Base-by-base conservation (phyloP, 2,329 filamentous ascomycete species). In the Nothophoma quercina region DNA sequence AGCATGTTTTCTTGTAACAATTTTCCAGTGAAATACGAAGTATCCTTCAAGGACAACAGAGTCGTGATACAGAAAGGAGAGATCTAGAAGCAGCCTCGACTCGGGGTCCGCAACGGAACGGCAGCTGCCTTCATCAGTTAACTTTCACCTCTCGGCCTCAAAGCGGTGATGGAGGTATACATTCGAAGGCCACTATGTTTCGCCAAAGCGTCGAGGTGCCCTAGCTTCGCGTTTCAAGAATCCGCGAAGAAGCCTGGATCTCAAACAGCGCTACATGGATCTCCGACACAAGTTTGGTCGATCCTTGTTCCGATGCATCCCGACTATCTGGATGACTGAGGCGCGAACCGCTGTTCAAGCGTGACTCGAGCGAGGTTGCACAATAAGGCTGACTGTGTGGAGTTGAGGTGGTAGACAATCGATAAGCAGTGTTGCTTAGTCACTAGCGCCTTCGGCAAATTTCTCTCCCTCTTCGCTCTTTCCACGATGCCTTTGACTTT, bases 101-200 rank as follows among this genome's bases (percentile, higher is more conserved):
- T 23, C 28, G 38, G 39, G 21, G n/a, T n/a, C n/a, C 6, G 2
- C 16, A 12, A 21, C 21, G 13, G 18, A 3, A 18, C 1, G 4
- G 7, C 28, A 28, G 33, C 25, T 16, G 4, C 33, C 10, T 19
- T 29, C 13, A 5, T 28, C 22, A 19, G 34, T 29, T 39, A 10
- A 23, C 22, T 25, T 43, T 39, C 49, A 33, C 30, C 36, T 48
- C 25, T 34, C 38, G 7, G 19, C 9, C 39, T 28, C 50, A 53
- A 44, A 48, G 32, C 43, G n/a, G 44, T 18, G 39, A n/a, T 34
- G 22, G 18, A 35, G 38, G 13, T 28, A 7, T 22, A 26, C 32
- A 51, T 55, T 41, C 58, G 61, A 60, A 50, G 58, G 54, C 36
- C 34, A 32, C 48, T 44, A 52, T 55, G 67, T 70, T 69, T 70